These are phyloP conservation scores for Colletotrichum brevisporum DNA, from an alignment of 2,329 filamentous ascomycete species.

Conservation along the genomic window DNA sequence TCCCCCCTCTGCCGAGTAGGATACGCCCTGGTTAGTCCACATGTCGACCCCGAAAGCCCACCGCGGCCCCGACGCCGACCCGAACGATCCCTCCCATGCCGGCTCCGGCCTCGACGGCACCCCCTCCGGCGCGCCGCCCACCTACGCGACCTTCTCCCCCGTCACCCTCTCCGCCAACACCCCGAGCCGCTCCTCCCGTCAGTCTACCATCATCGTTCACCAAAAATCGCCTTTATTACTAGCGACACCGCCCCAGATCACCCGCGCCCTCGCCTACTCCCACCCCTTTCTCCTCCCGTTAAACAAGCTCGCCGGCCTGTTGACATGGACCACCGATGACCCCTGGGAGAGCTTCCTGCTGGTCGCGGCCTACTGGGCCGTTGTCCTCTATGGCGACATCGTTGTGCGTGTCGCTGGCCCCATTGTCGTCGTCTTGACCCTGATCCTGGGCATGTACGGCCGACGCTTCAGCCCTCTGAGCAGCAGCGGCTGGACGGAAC, in stretches of 20 bases:
- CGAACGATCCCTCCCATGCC: constrained; percentile 51
- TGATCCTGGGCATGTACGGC: constrained; percentile 95
- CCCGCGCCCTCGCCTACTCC: constrained; percentile 92
- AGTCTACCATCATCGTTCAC: constrained; percentile 94
- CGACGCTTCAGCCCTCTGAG: constrained; percentile 91
- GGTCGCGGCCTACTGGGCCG: constrained; percentile 86
- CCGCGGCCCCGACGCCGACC: constrained; percentile 51
- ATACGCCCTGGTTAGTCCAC: constrained; percentile 67
- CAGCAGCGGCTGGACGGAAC: constrained; percentile 80
- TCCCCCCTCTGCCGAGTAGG: constrained; percentile 45
- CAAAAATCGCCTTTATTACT: constrained; percentile 95
- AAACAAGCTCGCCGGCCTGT: constrained; percentile 85
- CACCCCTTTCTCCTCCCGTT: constrained; percentile 93
- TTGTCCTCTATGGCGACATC: constrained; percentile 87
- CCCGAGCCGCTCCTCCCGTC: constrained; percentile 73
- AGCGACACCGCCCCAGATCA: constrained; percentile 94
- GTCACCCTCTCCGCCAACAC: constrained; percentile 79
- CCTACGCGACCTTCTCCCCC: constrained; percentile 91
- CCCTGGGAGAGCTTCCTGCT: constrained; percentile 98
- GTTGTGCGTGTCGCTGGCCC: constrained; percentile 88
- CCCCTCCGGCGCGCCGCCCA: constrained; percentile 70
- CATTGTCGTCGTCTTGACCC: constrained; percentile 80
- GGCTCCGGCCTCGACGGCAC: constrained; percentile 51
- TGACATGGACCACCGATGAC: constrained; percentile 95
- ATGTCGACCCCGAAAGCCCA: constrained; percentile 62